A percentile compares a stretch with the other conserved stretches of the same genome.
These are phyloP conservation scores for Cylindrotheca closterium DNA, from an alignment of 108 stramenopile genomes.

Conservation along the genomic window DNA sequence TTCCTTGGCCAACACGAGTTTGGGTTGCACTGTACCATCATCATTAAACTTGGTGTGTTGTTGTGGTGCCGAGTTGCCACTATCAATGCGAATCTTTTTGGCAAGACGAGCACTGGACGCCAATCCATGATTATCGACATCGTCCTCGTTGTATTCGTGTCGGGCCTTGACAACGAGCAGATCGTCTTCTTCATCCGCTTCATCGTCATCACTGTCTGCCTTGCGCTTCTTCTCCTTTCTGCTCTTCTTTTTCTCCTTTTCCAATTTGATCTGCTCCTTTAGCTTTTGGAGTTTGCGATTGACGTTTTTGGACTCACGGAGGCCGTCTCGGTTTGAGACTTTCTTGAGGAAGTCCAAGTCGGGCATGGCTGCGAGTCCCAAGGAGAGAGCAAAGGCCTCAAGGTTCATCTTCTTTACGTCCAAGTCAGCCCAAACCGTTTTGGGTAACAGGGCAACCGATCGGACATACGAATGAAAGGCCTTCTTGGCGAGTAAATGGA, in stretches of 20 bases:
- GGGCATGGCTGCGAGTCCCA: slow-evolving; percentile 91
- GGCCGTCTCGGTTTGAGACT: slow-evolving; percentile 70
- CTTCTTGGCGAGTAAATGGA: slow-evolving; percentile 81
- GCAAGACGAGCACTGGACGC: slow-evolving; percentile 52
- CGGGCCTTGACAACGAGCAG: slow-evolving; percentile 74
- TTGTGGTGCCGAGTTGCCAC: slow-evolving; percentile 52
- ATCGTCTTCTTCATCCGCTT: slow-evolving; percentile 68
- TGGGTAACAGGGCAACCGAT: slow-evolving; percentile 86
- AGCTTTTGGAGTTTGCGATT: slow-evolving; percentile 87
- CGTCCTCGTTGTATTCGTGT: slow-evolving; percentile 55
- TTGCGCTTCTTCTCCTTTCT: slow-evolving; percentile 38
- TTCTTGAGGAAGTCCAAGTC: slow-evolving; percentile 68
- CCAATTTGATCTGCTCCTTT: slow-evolving; percentile 92
- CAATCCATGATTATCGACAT: slow-evolving; percentile 13
- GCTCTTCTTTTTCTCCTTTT: slow-evolving; percentile 83
- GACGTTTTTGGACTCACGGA: slow-evolving; percentile 88
- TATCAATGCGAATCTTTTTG: slow-evolving; percentile 85
- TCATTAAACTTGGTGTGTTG: slow-evolving; percentile 87
- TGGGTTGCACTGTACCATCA: slow-evolving; percentile 76
- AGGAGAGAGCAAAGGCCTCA: slow-evolving; percentile 81
- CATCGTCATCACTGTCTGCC: slow-evolving; percentile 23
- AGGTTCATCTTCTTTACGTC: slow-evolving; percentile 70
- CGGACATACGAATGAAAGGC: slow-evolving; percentile 93
- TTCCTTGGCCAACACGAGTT: neutral
- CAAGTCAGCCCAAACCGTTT: slow-evolving; percentile 66